A percentile compares a stretch with the other conserved stretches of the same genome.
These are phyloP conservation scores for Naganishia sp. DNA, from an alignment of 1,284 basidiomycete genomes.

Conservation along the genomic window DNA sequence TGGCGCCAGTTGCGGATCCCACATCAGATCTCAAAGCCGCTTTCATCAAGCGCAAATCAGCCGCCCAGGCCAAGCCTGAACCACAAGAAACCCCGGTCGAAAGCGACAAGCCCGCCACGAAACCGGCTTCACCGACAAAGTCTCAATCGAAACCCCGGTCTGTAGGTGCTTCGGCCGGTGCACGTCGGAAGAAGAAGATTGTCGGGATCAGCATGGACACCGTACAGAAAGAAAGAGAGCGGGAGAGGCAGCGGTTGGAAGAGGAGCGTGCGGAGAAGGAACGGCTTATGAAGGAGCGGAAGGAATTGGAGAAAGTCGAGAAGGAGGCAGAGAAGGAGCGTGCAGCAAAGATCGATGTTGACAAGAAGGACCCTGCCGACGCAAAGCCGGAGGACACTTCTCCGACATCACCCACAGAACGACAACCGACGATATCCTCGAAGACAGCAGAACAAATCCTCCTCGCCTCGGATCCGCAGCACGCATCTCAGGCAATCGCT, in stretches of 20 bases:
- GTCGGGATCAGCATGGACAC: constrained; percentile 32
- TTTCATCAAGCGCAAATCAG: constrained; percentile 2
- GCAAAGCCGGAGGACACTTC: neutral
- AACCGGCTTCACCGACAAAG: neutral
- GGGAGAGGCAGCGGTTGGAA: constrained; percentile 6
- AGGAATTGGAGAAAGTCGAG: constrained; percentile 4
- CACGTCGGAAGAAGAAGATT: constrained; percentile 26
- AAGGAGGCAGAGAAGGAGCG: neutral
- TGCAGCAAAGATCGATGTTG: neutral
- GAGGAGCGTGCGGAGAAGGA: constrained; percentile 20
- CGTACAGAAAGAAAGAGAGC: constrained; percentile 25
- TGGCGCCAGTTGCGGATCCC: constrained; percentile 6
- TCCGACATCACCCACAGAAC: neutral
- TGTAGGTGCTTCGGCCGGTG: neutral
- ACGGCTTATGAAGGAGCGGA: constrained; percentile 22
- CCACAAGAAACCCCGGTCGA: neutral
- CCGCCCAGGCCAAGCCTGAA: neutral
- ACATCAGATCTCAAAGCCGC: constrained; percentile 11
- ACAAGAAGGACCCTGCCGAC: neutral
- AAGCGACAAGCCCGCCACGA: neutral
- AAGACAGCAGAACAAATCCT: constrained; percentile 21
- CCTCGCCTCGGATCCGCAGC: constrained; percentile 9
- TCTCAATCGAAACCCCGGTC: neutral
- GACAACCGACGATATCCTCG: constrained; percentile 20
- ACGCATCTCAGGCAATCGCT: neutral